Conservation (phyloP, 192 early-diverging fungal genomes). For the Podila minutissima region DNA sequence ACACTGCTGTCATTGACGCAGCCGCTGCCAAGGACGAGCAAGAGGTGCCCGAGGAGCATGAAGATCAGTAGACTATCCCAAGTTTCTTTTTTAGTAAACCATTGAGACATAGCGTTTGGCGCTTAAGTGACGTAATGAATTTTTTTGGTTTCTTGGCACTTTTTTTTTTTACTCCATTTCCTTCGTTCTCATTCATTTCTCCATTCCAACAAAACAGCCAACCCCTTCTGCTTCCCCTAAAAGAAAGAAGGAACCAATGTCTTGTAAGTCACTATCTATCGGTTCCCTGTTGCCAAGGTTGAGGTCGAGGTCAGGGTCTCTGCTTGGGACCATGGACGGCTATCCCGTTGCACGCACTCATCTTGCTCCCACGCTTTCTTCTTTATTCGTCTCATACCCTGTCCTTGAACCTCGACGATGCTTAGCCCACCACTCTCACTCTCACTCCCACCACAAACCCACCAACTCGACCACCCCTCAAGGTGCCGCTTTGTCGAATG, state of each 20-base stretch:
- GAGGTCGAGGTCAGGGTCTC: background rate
- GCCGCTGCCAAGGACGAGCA: background rate
- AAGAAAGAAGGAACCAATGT: background rate
- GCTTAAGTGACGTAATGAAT: background rate
- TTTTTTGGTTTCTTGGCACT: background rate
- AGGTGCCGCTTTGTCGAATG: background rate
- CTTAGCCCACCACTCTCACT: background rate
- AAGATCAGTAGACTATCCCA: background rate
- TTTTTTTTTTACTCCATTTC: background rate
- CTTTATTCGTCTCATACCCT: background rate
- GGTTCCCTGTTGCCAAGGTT: background rate
- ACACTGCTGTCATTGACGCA: background rate
- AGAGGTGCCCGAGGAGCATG: conserved; percentile 2
- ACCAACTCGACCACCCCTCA: background rate
- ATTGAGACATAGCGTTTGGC: background rate
- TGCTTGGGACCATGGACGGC: background rate
- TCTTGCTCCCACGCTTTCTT: background rate
- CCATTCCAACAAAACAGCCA: background rate
- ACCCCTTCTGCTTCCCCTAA: background rate
- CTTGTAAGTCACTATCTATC: background rate
- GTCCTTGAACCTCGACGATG: background rate
- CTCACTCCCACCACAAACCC: background rate
- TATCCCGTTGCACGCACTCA: background rate
- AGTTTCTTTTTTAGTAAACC: background rate
- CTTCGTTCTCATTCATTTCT: background rate